Conservation (phyloP, 257 asterid species). For the Scutellaria baicalensis region DNA sequence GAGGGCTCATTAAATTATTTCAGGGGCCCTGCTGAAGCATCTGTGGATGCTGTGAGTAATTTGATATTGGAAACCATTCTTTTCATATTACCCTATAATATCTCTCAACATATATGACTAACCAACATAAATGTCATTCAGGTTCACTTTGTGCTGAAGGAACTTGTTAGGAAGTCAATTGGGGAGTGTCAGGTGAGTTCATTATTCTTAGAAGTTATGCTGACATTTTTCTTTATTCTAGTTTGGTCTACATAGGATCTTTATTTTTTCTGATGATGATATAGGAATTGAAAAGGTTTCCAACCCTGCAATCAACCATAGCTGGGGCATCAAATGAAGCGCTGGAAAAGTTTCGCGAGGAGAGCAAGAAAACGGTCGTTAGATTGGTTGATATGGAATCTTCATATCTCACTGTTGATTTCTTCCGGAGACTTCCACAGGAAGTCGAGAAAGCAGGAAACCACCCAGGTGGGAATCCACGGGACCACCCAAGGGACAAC, state of each 20-base stretch:
- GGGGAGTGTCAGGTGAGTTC: constrained; percentile 81
- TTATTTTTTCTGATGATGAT: constrained; percentile 6
- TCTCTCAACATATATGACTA: background rate
- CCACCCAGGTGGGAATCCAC: constrained; percentile 36
- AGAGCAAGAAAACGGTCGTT: constrained; percentile 72
- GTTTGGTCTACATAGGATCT: background rate
- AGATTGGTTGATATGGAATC: constrained; percentile 96
- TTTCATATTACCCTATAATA: background rate
- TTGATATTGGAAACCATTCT: background rate
- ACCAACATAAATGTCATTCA: constrained; percentile 19
- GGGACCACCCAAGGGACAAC: constrained; percentile 22
- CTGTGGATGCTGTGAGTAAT: constrained; percentile 88
- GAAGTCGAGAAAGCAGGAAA: constrained; percentile 67
- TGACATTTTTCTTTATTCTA: background rate
- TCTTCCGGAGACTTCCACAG: constrained; percentile 94
- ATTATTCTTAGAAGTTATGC: background rate
- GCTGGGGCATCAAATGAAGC: constrained; percentile 84
- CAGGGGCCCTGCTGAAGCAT: constrained; percentile 96
- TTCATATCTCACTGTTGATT: constrained; percentile 85
- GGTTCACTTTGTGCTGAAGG: constrained; percentile 94
- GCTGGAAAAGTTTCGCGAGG: constrained; percentile 77
- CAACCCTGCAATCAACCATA: constrained; percentile 72
- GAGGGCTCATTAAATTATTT: constrained; percentile 87
- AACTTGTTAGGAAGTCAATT: constrained; percentile 87
- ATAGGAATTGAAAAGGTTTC: constrained; percentile 90